These are phyloP conservation scores for Xylaria sp. DNA, from an alignment of 2,329 filamentous ascomycete genomes.

Conservation along the genomic window DNA sequence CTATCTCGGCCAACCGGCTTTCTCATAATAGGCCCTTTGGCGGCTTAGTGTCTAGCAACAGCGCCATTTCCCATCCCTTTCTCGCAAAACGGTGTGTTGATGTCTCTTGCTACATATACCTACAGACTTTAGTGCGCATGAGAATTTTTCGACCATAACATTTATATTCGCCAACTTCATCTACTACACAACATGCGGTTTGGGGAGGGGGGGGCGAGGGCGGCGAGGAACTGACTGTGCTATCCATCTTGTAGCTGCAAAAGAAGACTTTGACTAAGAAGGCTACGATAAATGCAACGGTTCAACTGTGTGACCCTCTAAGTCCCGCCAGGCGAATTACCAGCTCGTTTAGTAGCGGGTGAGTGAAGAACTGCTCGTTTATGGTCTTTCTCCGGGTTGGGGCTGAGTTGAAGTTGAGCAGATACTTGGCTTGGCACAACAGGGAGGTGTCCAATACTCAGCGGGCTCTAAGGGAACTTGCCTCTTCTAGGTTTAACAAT, in stretches of 20 bases:
- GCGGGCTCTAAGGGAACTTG: too few species aligned
- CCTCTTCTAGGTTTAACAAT: not conserved
- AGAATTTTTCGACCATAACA: constrained; percentile 45
- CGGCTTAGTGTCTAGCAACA: constrained; percentile 41
- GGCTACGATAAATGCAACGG: constrained; percentile 34
- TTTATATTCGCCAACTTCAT: constrained; percentile 44
- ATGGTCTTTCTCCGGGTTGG: constrained; percentile 13
- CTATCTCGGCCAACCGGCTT: not conserved
- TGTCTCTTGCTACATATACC: not conserved
- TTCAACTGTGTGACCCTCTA: too few species aligned
- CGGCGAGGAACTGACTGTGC: constrained; percentile 40
- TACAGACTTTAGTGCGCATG: constrained; percentile 44
- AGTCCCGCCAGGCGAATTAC: too few species aligned
- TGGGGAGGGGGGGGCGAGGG: constrained; percentile 21
- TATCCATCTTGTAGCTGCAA: constrained; percentile 37
- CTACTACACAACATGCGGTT: constrained; percentile 40
- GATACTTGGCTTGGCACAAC: too few species aligned
- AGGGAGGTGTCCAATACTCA: too few species aligned
- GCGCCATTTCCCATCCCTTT: not conserved
- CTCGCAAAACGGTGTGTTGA: not conserved
- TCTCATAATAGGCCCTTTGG: constrained; percentile 22
- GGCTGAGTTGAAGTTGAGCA: not conserved
- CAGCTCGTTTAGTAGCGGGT: too few species aligned
- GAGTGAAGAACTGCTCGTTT: too few species aligned
- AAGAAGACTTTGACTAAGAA: constrained; percentile 36